Evolutionary conservation across 441 rosid genomes (phyloP), one percentile per base, ranked within the genome.

Genomic region (Pelargonium fulgidum): DNA sequence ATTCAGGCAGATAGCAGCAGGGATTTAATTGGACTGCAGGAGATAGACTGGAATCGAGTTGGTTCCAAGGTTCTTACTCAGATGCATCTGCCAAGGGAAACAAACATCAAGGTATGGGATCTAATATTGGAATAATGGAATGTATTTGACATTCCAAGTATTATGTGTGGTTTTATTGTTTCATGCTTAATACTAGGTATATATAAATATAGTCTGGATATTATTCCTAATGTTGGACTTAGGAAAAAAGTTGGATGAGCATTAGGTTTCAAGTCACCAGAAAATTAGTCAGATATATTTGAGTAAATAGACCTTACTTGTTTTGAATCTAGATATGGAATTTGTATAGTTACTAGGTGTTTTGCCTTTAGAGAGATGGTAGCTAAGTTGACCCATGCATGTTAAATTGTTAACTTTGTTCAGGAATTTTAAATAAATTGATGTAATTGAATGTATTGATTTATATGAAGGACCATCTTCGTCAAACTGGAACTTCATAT

Each of bases 11-110:
- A 79, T 82, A 77, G 78, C 66, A 72, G 80, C 72, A 74, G 72
- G 70, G 75, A 19, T 12, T 42, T 71, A 52, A 86, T 68, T 61
- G 78, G 72, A 75, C 17, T 68, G 72, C 84, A 80, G 75, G 71
- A 75, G 70, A 73, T 72, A 79, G 88, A 88, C 81, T 83, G 87
- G 89, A 81, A 81, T 62, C 81, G 83, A 75, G 84, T 77, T 76
- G 89, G 84, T 79, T 73, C 47, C 73, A 69, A 74, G 79, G 75
- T 89, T 81, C 83, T 87, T 77, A 77, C 83, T 75, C 77, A 74
- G 61, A 70, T 84, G 83, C 85, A 85, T 75, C 81, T 89, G 77
- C 91, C 92, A 0, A 79, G 76, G 79, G 91, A 89, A 61, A 81
- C 85, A 62, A 82, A 81, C 58, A 68, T 89, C 41, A 81, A 86